Conservation (phyloP, 2,329 filamentous ascomycete species). For the Nemania sp. region DNA sequence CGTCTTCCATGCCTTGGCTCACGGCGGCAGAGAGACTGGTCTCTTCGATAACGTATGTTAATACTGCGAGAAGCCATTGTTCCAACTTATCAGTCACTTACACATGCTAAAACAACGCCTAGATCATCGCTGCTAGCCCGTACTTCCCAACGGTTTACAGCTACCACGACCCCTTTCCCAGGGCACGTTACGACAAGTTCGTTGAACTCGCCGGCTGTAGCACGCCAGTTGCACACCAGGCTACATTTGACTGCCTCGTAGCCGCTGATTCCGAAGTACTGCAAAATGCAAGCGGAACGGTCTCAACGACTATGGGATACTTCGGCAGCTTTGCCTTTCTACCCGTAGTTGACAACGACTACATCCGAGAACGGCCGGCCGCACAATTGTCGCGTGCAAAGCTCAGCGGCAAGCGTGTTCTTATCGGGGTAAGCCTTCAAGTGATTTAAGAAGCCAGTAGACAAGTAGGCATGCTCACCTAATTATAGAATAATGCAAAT, state of each 20-base stretch:
- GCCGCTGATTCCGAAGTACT: constrained; percentile 30
- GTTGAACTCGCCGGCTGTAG: constrained; percentile 33
- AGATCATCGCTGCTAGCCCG: constrained; percentile 35
- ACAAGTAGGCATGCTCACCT: neutral
- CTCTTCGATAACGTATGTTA: constrained; percentile 34
- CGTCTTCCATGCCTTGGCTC: constrained; percentile 32
- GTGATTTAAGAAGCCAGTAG: neutral
- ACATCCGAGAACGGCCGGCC: constrained; percentile 32
- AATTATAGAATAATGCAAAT: constrained; percentile 40
- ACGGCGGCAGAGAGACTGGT: constrained; percentile 30
- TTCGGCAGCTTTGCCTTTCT: constrained; percentile 37
- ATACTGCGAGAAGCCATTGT: neutral
- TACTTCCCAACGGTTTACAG: constrained; percentile 33
- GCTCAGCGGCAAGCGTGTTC: constrained; percentile 31
- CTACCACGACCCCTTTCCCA: constrained; percentile 30
- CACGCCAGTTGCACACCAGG: constrained; percentile 13
- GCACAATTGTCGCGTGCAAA: constrained; percentile 21
- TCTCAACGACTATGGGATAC: constrained; percentile 34
- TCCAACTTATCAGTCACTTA: neutral
- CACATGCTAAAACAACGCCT: constrained; percentile 11
- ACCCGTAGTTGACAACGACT: constrained; percentile 37
- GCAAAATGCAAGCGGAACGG: constrained; percentile 36
- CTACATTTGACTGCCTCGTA: constrained; percentile 35
- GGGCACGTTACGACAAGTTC: constrained; percentile 31
- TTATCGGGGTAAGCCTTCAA: constrained; percentile 31